Percentiles rank a stretch among this genome's conserved stretches.
Evolutionary conservation across 2,329 filamentous ascomycete species (phyloP).

Genomic region (Exophiala spinifera): DNA sequence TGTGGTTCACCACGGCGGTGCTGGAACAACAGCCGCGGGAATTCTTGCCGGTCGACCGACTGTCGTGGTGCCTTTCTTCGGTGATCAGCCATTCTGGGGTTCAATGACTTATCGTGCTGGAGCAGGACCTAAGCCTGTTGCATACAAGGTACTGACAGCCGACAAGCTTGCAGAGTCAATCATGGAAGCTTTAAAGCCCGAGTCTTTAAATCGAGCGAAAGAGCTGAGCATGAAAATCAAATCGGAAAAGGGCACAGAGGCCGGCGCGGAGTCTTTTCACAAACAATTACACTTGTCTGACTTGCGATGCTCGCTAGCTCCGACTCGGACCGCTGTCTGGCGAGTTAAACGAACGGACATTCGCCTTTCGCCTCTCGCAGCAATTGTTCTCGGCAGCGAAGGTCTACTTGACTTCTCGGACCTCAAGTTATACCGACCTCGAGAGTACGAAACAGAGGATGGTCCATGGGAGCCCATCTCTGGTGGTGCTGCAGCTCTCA

Average conservation of each 20-base stretch:
- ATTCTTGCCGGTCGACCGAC: conserved; percentile 77
- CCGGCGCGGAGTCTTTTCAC: conserved; percentile 67
- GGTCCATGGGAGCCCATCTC: conserved; percentile 77
- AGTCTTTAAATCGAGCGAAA: conserved; percentile 55
- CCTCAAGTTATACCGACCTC: conserved; percentile 61
- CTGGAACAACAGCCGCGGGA: conserved; percentile 84
- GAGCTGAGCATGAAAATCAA: conserved; percentile 64
- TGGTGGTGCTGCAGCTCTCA: conserved; percentile 70
- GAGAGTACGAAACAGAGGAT: conserved; percentile 73
- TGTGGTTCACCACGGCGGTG: conserved; percentile 84
- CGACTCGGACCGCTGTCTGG: conserved; percentile 70
- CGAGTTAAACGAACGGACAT: conserved; percentile 65
- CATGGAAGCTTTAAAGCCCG: conserved; percentile 56
- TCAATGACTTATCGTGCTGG: conserved; percentile 70
- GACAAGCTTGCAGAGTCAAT: conserved; percentile 67
- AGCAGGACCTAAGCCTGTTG: conserved; percentile 68
- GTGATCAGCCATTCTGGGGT: conserved; percentile 81
- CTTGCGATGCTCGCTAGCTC: conserved; percentile 68
- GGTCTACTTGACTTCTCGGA: conserved; percentile 66
- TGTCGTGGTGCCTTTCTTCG: conserved; percentile 81
- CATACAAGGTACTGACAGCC: conserved; percentile 64
- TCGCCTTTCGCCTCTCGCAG: conserved; percentile 68
- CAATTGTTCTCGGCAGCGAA: conserved; percentile 63
- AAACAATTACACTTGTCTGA: conserved; percentile 63
- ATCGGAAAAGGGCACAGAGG: conserved; percentile 61